These are phyloP conservation scores for Phytophthora cryptogea DNA, from an alignment of 352 stramenopile species.

Conservation along the genomic window DNA sequence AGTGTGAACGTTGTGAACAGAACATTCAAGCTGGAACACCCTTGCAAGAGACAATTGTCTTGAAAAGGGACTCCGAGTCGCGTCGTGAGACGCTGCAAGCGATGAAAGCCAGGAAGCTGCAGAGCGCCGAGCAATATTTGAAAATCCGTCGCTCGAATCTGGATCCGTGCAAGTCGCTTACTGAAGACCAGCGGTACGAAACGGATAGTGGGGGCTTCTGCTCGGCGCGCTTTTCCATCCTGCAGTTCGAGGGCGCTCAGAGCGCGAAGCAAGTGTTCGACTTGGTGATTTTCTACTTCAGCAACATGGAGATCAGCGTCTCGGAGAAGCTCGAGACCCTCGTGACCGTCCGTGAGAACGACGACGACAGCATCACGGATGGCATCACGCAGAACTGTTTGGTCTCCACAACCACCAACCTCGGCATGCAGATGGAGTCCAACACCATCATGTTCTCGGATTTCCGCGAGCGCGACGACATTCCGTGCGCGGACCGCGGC, in stretches of 20 bases:
- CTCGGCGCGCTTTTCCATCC: slow-evolving; percentile 52
- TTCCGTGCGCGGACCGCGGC: slow-evolving; percentile 15
- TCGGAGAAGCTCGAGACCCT: slow-evolving; percentile 50
- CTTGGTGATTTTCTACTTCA: slow-evolving; percentile 52
- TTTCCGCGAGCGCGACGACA: slow-evolving; percentile 32
- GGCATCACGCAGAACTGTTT: slow-evolving; percentile 41
- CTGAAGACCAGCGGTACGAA: slow-evolving; percentile 54
- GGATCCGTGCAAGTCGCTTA: slow-evolving; percentile 29
- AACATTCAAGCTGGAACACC: slow-evolving; percentile 33
- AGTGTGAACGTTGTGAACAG: slow-evolving; percentile 7
- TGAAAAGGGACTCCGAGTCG: slow-evolving; percentile 22
- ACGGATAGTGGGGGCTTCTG: slow-evolving; percentile 44
- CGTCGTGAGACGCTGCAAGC: slow-evolving; percentile 19
- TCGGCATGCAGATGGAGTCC: slow-evolving; percentile 40
- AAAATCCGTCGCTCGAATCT: slow-evolving; percentile 26
- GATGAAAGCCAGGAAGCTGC: slow-evolving; percentile 33
- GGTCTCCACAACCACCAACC: slow-evolving; percentile 36
- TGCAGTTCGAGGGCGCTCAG: slow-evolving; percentile 44
- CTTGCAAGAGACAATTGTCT: slow-evolving; percentile 35
- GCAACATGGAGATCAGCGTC: slow-evolving; percentile 64
- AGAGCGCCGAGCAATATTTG: slow-evolving; percentile 36
- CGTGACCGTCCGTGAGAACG: slow-evolving; percentile 58
- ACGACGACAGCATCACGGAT: slow-evolving; percentile 23
- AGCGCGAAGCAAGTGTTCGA: slow-evolving; percentile 57
- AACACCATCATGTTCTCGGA: slow-evolving; percentile 47